phyloP scores from a whole-genome alignment of 1,139 yeast genomes.

The Yarrowia galli region DNA sequence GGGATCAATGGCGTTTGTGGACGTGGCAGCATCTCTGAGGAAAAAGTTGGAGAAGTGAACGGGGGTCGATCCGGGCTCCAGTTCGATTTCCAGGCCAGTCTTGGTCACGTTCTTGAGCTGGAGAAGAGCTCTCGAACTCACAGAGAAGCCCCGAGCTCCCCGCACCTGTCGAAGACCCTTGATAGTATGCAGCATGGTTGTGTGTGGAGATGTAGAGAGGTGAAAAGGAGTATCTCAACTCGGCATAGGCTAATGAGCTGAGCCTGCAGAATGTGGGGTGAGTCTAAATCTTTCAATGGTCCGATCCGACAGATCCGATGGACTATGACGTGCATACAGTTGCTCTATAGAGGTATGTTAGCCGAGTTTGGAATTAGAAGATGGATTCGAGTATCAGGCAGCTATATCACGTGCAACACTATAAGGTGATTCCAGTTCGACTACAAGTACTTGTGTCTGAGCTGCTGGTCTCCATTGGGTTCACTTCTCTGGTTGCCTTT shows the following conservation, averaged over 20 bases:
- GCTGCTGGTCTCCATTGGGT: too few relatives aligned
- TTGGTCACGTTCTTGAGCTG: conserved; percentile 34
- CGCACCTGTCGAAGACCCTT: conserved; percentile 18
- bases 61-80: conserved; percentile 39
- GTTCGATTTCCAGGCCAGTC: conserved; percentile 22
- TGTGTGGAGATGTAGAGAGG: neutral
- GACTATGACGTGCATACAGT: neutral
- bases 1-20: conserved; percentile 61
- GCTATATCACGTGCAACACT: neutral
- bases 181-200: conserved; percentile 9
- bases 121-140: conserved; percentile 6
- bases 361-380: neutral
- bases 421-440: too few relatives aligned
- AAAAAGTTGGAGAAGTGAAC: conserved; percentile 63
- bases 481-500: neutral
- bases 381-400: too few relatives aligned
- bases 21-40: conserved; percentile 68
- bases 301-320: conserved; percentile 4
- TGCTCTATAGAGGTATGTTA: conserved; percentile 3
- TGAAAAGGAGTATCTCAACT: neutral
- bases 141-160: neutral
- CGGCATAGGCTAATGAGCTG: conserved; percentile 8
- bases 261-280: conserved; percentile 30
- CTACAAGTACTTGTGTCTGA: too few relatives aligned
- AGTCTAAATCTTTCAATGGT: conserved; percentile 22